phyloP scores from a whole-genome alignment of 2,329 filamentous ascomycete genomes.

The Cordyceps cicadae region DNA sequence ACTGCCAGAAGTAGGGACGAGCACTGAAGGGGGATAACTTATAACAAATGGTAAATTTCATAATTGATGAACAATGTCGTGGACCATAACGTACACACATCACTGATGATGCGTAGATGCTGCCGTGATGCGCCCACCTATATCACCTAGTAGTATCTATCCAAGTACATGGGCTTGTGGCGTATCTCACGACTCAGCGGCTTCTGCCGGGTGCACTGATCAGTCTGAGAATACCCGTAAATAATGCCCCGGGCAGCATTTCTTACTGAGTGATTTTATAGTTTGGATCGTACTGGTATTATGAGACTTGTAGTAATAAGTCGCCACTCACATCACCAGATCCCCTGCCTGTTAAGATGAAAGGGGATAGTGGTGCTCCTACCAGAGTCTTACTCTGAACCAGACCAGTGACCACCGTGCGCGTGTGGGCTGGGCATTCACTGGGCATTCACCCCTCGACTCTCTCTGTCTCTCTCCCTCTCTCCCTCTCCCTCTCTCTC shows the following conservation, averaged over 20 bases:
- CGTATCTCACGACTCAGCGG: no score
- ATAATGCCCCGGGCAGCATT: background rate
- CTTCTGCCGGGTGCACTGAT: no score
- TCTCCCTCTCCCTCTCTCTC: no score
- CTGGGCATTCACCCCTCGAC: background rate
- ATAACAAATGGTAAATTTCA: no score
- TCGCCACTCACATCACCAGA: background rate
- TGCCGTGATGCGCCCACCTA: no score
- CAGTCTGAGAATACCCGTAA: background rate
- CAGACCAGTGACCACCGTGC: background rate
- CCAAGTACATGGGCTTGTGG: no score
- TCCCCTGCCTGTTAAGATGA: conserved; percentile 1
- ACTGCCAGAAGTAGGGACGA: background rate
- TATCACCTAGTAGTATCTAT: no score
- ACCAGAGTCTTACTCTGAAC: background rate
- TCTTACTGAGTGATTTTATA: background rate
- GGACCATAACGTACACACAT: background rate
- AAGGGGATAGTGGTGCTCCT: background rate
- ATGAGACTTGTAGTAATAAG: background rate
- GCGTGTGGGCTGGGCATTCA: background rate
- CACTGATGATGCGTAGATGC: background rate
- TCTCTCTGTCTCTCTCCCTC: background rate
- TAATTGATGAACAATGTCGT: no score
- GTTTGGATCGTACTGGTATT: background rate
- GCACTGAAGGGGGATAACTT: background rate